A percentile compares a stretch with the other conserved stretches of the same genome.
Conservation (phyloP, 768 basidiomycete genomes). For the Myochromella boudieri region DNA sequence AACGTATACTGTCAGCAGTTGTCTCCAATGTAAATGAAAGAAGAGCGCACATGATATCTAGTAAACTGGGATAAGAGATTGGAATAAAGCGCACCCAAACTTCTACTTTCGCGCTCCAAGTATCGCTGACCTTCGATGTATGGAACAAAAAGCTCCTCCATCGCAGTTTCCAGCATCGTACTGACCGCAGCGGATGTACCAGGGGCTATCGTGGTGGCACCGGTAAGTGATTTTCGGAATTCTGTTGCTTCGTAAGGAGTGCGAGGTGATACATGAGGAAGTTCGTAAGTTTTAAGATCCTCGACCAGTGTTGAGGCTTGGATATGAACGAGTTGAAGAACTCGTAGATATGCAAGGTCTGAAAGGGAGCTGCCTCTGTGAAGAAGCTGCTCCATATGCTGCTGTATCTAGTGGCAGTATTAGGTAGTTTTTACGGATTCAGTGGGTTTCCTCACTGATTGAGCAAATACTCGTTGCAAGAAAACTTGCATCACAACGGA, state of each 20-base stretch:
- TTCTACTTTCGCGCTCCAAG: conserved; percentile 88
- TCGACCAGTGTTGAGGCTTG: conserved; percentile 81
- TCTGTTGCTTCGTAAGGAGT: conserved; percentile 65
- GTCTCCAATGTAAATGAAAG: not conserved
- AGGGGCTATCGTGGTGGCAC: conserved; percentile 40
- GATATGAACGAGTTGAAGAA: conserved; percentile 84
- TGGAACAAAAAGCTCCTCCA: conserved; percentile 95
- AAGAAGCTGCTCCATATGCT: conserved; percentile 90
- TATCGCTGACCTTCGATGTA: conserved; percentile 92
- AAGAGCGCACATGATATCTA: conserved; percentile 77
- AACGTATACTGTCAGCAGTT: conserved; percentile 9
- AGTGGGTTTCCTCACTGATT: conserved; percentile 62
- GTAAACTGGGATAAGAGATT: conserved; percentile 72
- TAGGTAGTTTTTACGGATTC: not conserved
- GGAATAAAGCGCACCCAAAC: conserved; percentile 76
- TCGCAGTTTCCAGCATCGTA: conserved; percentile 89
- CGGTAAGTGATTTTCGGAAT: conserved; percentile 54
- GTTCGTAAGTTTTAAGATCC: conserved; percentile 88
- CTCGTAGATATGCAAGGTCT: conserved; percentile 86
- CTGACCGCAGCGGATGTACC: conserved; percentile 62
- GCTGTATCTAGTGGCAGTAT: conserved; percentile 72
- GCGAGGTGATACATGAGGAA: conserved; percentile 64
- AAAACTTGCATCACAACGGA: conserved; percentile 98
- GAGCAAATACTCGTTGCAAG: conserved; percentile 94
- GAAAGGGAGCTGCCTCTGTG: conserved; percentile 74